phyloP scores from a whole-genome alignment of 768 basidiomycete species.

The Auricularia cornea region DNA sequence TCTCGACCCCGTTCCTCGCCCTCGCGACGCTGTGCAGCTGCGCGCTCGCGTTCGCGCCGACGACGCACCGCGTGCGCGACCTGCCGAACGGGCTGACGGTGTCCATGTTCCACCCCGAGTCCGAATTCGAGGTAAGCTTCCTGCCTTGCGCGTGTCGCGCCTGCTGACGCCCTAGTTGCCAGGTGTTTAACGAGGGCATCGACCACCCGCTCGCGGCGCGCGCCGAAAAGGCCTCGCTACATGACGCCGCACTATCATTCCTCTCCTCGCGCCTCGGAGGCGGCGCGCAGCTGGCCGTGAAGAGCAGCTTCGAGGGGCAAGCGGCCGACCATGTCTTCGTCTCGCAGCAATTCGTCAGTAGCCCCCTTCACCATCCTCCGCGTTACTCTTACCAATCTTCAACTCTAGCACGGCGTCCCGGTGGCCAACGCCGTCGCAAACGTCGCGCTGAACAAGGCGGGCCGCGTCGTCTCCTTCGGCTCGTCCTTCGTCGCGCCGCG shows the following conservation, averaged over 20 bases:
- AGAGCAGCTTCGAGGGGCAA: not conserved
- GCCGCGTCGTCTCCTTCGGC: constrained; percentile 35
- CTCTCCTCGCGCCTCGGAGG: not conserved
- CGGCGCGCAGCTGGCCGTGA: not conserved
- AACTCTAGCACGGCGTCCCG: constrained; percentile 23
- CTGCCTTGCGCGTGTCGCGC: not conserved
- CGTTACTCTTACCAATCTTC: not conserved
- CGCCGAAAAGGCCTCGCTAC: not conserved
- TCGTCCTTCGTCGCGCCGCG: constrained; percentile 36
- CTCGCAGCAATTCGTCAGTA: not conserved
- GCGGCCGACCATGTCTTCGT: not conserved
- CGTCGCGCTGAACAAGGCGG: constrained; percentile 33
- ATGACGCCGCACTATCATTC: not conserved
- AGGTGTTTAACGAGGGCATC: not conserved
- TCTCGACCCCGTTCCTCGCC: not conserved
- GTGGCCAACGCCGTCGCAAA: constrained; percentile 37
- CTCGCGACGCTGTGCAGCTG: not conserved
- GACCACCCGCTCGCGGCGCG: not conserved
- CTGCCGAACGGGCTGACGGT: not conserved
- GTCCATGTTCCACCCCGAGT: not conserved
- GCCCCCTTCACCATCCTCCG: not conserved
- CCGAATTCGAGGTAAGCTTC: not conserved
- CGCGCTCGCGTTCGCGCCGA: not conserved
- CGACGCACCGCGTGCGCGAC: not conserved
- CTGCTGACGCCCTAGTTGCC: too few relatives aligned